Evolutionary conservation across 2,329 filamentous ascomycete species (phyloP).

Genomic region (Dothidotthia symphoricarpi): DNA sequence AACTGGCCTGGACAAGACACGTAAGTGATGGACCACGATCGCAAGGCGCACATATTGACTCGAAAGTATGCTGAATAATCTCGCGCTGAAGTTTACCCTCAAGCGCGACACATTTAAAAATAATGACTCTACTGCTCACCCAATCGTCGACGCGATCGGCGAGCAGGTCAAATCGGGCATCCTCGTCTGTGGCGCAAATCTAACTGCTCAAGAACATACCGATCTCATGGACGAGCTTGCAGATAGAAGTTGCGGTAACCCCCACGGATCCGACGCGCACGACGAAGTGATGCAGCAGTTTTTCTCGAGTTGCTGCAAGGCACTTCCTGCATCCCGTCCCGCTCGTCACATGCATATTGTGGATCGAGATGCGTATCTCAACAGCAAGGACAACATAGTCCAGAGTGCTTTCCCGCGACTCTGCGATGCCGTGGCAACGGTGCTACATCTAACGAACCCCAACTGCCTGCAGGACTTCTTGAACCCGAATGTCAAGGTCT

Average conservation of each 20-base stretch:
- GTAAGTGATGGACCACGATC: not conserved
- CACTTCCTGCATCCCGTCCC: slow-evolving; percentile 1
- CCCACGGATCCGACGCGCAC: slow-evolving; percentile 9
- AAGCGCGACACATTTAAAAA: slow-evolving; percentile 3
- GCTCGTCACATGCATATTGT: slow-evolving; percentile 14
- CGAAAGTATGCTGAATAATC: not conserved
- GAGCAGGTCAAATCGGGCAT: slow-evolving; percentile 1
- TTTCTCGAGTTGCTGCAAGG: not conserved
- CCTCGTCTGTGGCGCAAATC: not conserved
- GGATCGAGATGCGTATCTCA: slow-evolving; percentile 5
- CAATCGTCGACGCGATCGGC: slow-evolving; percentile 2
- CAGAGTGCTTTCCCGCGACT: slow-evolving; percentile 11
- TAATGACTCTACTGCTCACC: no score
- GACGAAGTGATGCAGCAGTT: slow-evolving; percentile 10
- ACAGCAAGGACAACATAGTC: slow-evolving; percentile 6
- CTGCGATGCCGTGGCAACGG: slow-evolving; percentile 17
- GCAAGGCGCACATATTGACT: not conserved
- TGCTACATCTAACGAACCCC: slow-evolving; percentile 10
- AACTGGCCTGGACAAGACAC: slow-evolving; percentile 5
- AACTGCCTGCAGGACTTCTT: slow-evolving; percentile 15
- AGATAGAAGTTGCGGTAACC: slow-evolving; percentile 12
- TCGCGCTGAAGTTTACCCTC: not conserved
- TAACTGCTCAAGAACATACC: not conserved
- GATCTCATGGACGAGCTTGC: slow-evolving; percentile 9
- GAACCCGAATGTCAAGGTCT: slow-evolving; percentile 8